A percentile compares a stretch with the other conserved stretches of the same genome.
phyloP scores from a whole-genome alignment of 2,329 filamentous ascomycete species.

The Neopestalotiopsis sp. region DNA sequence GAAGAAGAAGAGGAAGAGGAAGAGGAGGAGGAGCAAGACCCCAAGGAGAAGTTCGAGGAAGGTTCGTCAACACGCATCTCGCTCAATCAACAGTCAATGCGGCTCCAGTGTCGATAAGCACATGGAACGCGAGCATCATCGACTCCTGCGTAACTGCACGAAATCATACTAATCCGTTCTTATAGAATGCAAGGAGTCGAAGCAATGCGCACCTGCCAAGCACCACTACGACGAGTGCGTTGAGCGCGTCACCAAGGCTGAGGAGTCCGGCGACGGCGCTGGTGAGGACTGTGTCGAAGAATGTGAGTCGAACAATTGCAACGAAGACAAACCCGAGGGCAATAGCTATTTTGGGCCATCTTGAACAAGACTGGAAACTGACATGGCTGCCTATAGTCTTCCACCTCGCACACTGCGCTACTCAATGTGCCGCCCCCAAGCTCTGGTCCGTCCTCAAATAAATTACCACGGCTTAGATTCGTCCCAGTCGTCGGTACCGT shows the following conservation, averaged over 20 bases:
- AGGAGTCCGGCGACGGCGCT: slow-evolving; percentile 69
- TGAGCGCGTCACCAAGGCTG: slow-evolving; percentile 79
- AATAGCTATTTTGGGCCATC: not conserved
- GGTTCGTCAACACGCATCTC: slow-evolving; percentile 65
- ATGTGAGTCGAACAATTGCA: slow-evolving; percentile 69
- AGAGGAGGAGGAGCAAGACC: slow-evolving; percentile 84
- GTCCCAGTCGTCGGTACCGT: slow-evolving; percentile 22
- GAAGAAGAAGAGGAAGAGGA: slow-evolving; percentile 74
- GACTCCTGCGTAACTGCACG: not conserved
- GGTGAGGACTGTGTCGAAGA: slow-evolving; percentile 99
- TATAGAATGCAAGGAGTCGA: slow-evolving; percentile 86
- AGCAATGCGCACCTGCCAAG: slow-evolving; percentile 85
- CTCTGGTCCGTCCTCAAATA: slow-evolving; percentile 94
- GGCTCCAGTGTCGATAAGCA: not conserved
- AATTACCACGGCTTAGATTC: slow-evolving; percentile 36
- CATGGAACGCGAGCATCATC: not conserved
- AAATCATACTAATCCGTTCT: slow-evolving; percentile 3
- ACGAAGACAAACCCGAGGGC: not conserved
- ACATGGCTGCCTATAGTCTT: slow-evolving; percentile 71
- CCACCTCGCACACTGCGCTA: slow-evolving; percentile 96
- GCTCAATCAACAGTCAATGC: not conserved
- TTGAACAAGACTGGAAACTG: not conserved
- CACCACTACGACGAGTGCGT: slow-evolving; percentile 99
- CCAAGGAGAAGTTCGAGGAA: slow-evolving; percentile 88
- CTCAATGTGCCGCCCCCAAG: slow-evolving; percentile 92